Percentiles rank a stretch among this genome's conserved stretches.
phyloP scores from a whole-genome alignment of 1,284 basidiomycete species.

The Rhodofomes roseus region DNA sequence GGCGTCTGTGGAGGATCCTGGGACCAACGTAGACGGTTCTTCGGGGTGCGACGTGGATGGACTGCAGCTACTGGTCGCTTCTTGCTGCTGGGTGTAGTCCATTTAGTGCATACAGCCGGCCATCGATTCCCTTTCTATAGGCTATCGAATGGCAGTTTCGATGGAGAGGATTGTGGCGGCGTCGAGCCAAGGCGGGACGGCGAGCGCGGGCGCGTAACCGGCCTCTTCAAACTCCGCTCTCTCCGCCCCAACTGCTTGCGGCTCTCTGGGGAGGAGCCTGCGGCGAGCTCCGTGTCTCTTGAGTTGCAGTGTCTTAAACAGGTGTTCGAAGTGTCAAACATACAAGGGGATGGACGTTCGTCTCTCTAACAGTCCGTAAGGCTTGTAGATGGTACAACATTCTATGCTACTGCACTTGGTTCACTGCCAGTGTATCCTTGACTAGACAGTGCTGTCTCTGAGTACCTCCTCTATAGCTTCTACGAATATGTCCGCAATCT shows the following conservation, averaged over 20 bases:
- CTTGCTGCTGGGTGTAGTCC: constrained; percentile 71
- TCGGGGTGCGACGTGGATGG: constrained; percentile 29
- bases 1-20: constrained; percentile 30
- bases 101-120: constrained; percentile 81
- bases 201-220: constrained; percentile 7
- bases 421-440: neutral
- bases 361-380: too few relatives aligned
- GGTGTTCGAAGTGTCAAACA: too few relatives aligned
- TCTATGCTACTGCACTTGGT: neutral
- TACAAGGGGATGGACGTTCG: too few relatives aligned
- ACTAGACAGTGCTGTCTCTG: constrained; percentile 15
- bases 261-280: neutral
- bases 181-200: constrained; percentile 7
- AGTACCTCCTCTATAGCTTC: constrained; percentile 62
- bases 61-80: constrained; percentile 62
- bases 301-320: neutral
- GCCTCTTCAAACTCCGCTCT: constrained; percentile 1
- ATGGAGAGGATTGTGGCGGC: constrained; percentile 10
- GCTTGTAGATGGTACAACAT: neutral
- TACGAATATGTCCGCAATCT: constrained; percentile 61
- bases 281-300: neutral
- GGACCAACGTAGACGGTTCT: constrained; percentile 25
- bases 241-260: neutral
- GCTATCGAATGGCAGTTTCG: constrained; percentile 21
- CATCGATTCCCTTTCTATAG: constrained; percentile 56